These are phyloP conservation scores for Paramecium caudatum DNA, from an alignment of 73 alveolate species.

Conservation along the genomic window DNA sequence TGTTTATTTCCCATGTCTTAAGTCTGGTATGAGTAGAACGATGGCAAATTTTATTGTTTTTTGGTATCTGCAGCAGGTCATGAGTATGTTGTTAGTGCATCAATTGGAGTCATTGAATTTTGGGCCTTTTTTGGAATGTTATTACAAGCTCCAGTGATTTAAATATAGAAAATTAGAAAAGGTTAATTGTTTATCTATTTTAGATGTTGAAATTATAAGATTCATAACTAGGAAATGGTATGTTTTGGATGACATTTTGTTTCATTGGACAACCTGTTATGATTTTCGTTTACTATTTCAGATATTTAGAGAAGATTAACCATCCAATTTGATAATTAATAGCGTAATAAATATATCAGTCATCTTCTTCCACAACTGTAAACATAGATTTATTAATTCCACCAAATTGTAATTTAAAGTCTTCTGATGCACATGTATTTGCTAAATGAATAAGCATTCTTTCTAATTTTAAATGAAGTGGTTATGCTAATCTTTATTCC, in stretches of 20 bases:
- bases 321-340: slow-evolving; percentile 42
- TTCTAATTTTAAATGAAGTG: slow-evolving; percentile 33
- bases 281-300: slow-evolving; percentile 79
- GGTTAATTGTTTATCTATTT: slow-evolving; percentile 12
- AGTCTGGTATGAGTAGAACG: slow-evolving; percentile 80
- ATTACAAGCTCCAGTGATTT: slow-evolving; percentile 86
- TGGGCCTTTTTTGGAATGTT: slow-evolving; percentile 88
- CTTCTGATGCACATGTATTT: slow-evolving; percentile 58
- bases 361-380: slow-evolving; percentile 39
- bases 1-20: slow-evolving; percentile 86
- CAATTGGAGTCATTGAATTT: slow-evolving; percentile 78
- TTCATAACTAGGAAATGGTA: slow-evolving; percentile 82
- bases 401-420: slow-evolving; percentile 37
- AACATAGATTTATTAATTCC: slow-evolving; percentile 40
- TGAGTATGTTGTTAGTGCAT: slow-evolving; percentile 87
- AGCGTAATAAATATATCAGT: background rate
- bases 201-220: slow-evolving; percentile 73
- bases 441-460: slow-evolving; percentile 19
- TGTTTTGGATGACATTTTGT: slow-evolving; percentile 89
- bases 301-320: slow-evolving; percentile 46
- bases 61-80: slow-evolving; percentile 87
- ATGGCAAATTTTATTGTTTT: slow-evolving; percentile 80
- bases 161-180: slow-evolving; percentile 81
- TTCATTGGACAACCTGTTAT: slow-evolving; percentile 91
- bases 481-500: slow-evolving; percentile 36